Conservation (phyloP, 306 rosid species). For the Parietaria judaica region DNA sequence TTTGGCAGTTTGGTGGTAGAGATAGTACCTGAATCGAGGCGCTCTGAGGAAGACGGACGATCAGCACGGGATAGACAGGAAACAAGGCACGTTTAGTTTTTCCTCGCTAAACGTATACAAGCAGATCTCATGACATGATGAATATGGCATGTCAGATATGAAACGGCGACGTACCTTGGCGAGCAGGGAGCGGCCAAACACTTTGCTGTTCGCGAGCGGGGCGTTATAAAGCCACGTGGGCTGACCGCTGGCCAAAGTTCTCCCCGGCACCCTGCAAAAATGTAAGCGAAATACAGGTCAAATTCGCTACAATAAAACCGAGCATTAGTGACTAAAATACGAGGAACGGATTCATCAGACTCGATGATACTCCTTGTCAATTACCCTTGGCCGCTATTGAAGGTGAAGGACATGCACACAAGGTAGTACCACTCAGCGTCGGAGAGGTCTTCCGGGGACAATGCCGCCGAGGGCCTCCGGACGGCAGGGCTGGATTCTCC, state of each 20-base stretch:
- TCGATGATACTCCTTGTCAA: neutral
- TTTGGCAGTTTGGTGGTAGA: neutral
- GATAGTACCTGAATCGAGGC: constrained; percentile 66
- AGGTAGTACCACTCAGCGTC: constrained; percentile 90
- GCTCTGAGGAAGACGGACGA: constrained; percentile 49
- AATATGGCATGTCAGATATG: neutral
- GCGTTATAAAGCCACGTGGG: constrained; percentile 70
- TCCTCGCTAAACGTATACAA: neutral
- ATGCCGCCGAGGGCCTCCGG: constrained; percentile 65
- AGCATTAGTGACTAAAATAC: no score
- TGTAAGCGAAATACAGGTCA: neutral
- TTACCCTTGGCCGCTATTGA: constrained; percentile 84
- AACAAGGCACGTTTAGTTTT: constrained; percentile 25
- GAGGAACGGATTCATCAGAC: no score
- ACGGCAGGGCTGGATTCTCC: constrained; percentile 50
- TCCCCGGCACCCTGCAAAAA: constrained; percentile 62
- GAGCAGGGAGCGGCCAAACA: constrained; percentile 60
- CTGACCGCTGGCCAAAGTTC: constrained; percentile 44
- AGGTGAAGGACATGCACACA: constrained; percentile 83
- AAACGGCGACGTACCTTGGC: constrained; percentile 80
- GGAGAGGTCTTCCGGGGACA: no score
- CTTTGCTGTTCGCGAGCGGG: constrained; percentile 42
- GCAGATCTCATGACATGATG: neutral
- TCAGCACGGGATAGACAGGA: constrained; percentile 18
- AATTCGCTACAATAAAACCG: no score